phyloP scores from a whole-genome alignment of 345 rosid genomes.

The Salix udensis region DNA sequence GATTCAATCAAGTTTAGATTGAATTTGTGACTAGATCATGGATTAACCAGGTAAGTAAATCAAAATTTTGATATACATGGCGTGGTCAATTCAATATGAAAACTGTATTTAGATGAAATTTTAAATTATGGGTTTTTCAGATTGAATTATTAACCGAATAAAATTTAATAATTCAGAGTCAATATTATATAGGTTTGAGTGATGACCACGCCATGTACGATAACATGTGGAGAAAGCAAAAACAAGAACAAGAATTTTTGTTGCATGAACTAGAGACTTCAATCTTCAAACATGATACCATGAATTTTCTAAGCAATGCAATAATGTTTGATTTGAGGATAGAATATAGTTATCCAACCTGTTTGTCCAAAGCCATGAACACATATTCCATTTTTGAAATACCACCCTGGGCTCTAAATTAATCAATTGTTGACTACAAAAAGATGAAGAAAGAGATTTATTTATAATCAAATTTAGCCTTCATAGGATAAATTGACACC shows the following conservation, averaged over 20 bases:
- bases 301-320: neutral
- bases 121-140: fast-evolving
- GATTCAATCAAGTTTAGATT: no score
- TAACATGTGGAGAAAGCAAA: neutral
- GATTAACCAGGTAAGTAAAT: no score
- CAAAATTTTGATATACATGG: no score
- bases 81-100: no score
- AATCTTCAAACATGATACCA: neutral
- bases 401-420: neutral
- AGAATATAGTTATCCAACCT: neutral
- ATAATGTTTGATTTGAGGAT: neutral
- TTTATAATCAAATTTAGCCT: neutral
- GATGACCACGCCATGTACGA: neutral
- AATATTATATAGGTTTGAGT: no score
- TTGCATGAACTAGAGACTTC: neutral
- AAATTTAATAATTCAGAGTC: no score
- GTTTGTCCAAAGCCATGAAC: neutral
- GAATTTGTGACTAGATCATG: fast-evolving
- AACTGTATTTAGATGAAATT: no score
- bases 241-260: neutral
- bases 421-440: neutral
- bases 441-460: neutral
- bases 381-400: neutral
- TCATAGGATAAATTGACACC: neutral
- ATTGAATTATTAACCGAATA: no score